Base-by-base conservation (phyloP, 2,329 filamentous ascomycete species). In the Pyricularia sp. region DNA sequence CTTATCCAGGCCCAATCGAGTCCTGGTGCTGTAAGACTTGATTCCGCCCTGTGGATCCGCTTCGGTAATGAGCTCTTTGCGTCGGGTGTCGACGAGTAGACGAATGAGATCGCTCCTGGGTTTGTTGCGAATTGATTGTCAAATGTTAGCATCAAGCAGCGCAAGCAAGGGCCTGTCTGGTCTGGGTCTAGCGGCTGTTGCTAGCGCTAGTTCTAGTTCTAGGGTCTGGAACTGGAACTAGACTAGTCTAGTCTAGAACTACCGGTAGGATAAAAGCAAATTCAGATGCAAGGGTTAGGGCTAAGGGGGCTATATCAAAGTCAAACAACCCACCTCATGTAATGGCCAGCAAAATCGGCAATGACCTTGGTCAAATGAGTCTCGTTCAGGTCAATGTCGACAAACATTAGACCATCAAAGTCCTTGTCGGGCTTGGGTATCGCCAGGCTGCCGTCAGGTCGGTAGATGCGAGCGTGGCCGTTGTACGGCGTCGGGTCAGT, bases 301-400 rank as follows among this genome's bases (percentile, higher is more conserved):
- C 42, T 50, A 9, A 17, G 42, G 42, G 42, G 42, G 33, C 1
- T 36, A 36, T 14, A 36, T 14, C 1, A 14, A 36, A 3, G 17
- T 50, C 42, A 20, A n/a, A n/a, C n/a, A n/a, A 50, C 84, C 4
- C 84, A 84, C 50, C 83, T 75, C 68, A 77, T 80, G 70, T 85
- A 85, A 75, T 86, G 83, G 0, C 84, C 84, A 25, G 77, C 75
- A 10, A 80, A 77, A 72, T 86, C 84, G 1, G 81, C 73, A 69
- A 85, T 81, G 3, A 75, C 77, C 73, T 78, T 82, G 12, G 79
- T 77, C 69, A 76, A 77, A n/a, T 80, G 72, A 1, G 81, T 69
- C 69, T 71, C 69, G 42, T 65, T 68, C 25, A 80, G 72, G 64
- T 81, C 74, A n/a, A 81, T 73, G 69, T 81, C 77, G 0, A 78